Percentiles rank a stretch among this genome's conserved stretches.
Evolutionary conservation across 2,329 filamentous ascomycete species (phyloP).

Genomic region (Pyrenophora tritici-repentis): DNA sequence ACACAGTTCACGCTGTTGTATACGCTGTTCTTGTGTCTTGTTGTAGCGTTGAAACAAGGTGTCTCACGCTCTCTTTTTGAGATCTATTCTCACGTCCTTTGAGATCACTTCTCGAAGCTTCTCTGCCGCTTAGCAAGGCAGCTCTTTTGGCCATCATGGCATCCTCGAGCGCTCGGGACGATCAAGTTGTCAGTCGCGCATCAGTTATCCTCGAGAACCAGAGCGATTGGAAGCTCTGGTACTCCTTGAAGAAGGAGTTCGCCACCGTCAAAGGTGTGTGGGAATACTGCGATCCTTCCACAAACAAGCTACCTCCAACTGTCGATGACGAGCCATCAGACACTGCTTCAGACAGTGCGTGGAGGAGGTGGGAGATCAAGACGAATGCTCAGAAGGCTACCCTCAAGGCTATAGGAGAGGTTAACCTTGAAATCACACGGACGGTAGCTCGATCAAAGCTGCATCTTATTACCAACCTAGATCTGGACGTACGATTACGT

Average conservation of each 20-base stretch:
- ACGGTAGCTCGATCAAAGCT: background rate
- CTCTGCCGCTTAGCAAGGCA: background rate
- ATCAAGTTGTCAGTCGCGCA: background rate
- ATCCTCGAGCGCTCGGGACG: background rate
- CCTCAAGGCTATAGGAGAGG: background rate
- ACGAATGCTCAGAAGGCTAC: background rate
- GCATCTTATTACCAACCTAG: background rate
- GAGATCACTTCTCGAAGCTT: background rate
- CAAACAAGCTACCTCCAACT: background rate
- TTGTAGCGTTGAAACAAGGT: too few relatives aligned
- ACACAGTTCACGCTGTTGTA: too few relatives aligned
- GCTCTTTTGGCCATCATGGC: background rate
- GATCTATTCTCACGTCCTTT: too few relatives aligned
- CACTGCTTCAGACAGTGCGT: background rate
- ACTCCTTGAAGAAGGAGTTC: background rate
- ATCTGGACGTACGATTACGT: background rate
- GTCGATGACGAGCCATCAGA: background rate
- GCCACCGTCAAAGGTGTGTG: conserved; percentile 3
- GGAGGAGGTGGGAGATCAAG: conserved; percentile 2
- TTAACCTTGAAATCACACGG: conserved; percentile 1
- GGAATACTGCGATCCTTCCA: conserved; percentile 2
- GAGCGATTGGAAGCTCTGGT: background rate
- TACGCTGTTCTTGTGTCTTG: too few relatives aligned
- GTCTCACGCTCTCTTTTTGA: too few relatives aligned
- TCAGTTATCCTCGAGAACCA: background rate